Evolutionary conservation across 2,329 filamentous ascomycete genomes (phyloP), one percentile per base, ranked within the genome.

Genomic region (Apiospora koreana): DNA sequence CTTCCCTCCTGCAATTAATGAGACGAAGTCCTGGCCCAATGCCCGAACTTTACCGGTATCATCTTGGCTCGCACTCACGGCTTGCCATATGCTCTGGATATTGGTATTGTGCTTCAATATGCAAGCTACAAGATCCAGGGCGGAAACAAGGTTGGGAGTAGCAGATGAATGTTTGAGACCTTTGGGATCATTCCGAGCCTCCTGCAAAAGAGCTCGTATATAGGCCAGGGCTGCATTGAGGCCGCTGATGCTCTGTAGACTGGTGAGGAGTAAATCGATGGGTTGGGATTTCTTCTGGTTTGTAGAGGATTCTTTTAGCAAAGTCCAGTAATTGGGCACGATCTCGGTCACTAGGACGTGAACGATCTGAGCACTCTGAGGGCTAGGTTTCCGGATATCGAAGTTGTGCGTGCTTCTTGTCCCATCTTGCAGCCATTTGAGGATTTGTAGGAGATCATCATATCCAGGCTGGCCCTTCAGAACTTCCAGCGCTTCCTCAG

Each of bases 281-380:
- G 87, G 86, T 31, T 75, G 75, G n/a, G 41, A 64, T 74, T 79
- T 74, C 67, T 70, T 75, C 25, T 69, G 71, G 35, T 46, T 41
- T 68, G 78, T 41, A 2, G 77, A 79, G n/a, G 81, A 82, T 70
- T 88, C 86, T 46, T 84, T 81, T 21, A 95, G 77, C 10, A 89
- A 76, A 3, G 85, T 78, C 95, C 96, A 98, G 80, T 95, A 97
- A 77, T 95, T 93, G 1, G 93, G 93, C 9, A 94, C 84, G 35
- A 93, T 94, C 42, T 91, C 88, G 21, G 88, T 91, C 71, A 97
- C 89, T 45, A 99, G 82, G 3, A 89, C 83, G 77, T 94, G 91
- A 68, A 95, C 85, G 42, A 98, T 88, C 75, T 94, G 93, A 25
- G 94, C 90, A 70, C 90, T 88, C 72, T 89, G 83, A 1, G 95